These are phyloP conservation scores for Trichoderma koningii DNA, from an alignment of 2,329 filamentous ascomycete species.

Conservation along the genomic window DNA sequence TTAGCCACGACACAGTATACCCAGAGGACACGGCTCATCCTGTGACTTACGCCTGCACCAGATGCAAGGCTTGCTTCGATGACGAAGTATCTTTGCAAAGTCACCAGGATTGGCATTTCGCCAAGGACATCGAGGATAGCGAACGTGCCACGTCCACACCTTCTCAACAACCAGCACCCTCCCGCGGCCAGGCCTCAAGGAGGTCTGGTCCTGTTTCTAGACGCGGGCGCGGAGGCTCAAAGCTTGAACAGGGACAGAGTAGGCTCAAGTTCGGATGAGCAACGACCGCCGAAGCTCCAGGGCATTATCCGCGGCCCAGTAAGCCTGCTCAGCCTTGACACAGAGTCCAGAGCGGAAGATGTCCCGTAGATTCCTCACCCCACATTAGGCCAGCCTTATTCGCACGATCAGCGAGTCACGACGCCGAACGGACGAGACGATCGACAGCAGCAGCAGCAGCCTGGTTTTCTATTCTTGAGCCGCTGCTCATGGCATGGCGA, in stretches of 20 bases:
- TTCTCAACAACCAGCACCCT: constrained; percentile 42
- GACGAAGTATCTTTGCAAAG: constrained; percentile 63
- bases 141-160: constrained; percentile 56
- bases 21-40: constrained; percentile 31
- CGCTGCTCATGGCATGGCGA: neutral
- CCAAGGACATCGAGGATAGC: constrained; percentile 74
- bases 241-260: constrained; percentile 60
- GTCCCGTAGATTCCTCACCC: neutral
- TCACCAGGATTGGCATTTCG: constrained; percentile 94
- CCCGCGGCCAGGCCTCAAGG: constrained; percentile 37
- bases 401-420: constrained; percentile 16
- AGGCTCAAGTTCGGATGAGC: constrained; percentile 61
- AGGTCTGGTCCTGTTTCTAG: constrained; percentile 44
- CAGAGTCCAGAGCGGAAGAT: neutral
- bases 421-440: neutral
- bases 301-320: neutral
- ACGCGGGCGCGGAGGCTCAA: constrained; percentile 42
- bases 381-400: neutral
- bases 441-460: neutral
- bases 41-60: constrained; percentile 55
- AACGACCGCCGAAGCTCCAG: neutral
- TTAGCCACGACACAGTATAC: neutral
- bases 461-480: neutral
- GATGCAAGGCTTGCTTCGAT: constrained; percentile 65
- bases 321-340: neutral